Base-by-base conservation (phyloP, 345 rosid genomes). In the Stellera chamaejasme region DNA sequence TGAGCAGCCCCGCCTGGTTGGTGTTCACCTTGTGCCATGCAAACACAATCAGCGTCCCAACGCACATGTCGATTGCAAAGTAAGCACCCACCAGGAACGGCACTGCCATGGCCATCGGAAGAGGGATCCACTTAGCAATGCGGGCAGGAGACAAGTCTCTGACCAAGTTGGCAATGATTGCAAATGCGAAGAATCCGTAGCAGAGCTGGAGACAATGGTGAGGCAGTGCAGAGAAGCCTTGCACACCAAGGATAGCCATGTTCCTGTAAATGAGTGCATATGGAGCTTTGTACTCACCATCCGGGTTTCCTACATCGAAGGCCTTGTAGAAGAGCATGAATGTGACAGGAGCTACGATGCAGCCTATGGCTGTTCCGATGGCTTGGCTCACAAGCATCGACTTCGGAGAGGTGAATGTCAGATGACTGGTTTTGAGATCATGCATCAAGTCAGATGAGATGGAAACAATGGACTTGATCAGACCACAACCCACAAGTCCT, bases 61-160 rank as follows among this genome's bases (percentile, higher is more conserved):
- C 52, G 48, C 94, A 82, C 94, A 91, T 88, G 28, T 93, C 99
- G 9, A 89, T 76, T 0, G 97, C 90, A 26, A 92, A 92, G 25
- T 88, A 82, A 3, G 90, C 96, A 10, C 99, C 95, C 0, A 93
- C 96, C 10, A 90, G 76, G 78, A 93, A 89, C 13, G 97, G 99
- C 28, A 87, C 92, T 0, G 97, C 99, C 96, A 93, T 93, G 1
- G 92, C 99, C 95, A 93, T 93, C 5, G 95, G 99, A 4, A 93
- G 88, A 4, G 97, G 99, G 23, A 85, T 54, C 78, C 86, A 93
- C 61, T 85, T 85, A 50, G 88, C 79, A 0, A 82, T 60, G 16
- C 45, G 67, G 36, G 54, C 51, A 0, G 97, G 92, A 3, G 75
- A 56, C 6, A 69, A 27, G 62, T 90, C 97, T 70, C 88, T 81